Percentiles rank a stretch among this genome's conserved stretches.
phyloP scores from a whole-genome alignment of 2,329 filamentous ascomycete species.

The Aspergillus japonicus region DNA sequence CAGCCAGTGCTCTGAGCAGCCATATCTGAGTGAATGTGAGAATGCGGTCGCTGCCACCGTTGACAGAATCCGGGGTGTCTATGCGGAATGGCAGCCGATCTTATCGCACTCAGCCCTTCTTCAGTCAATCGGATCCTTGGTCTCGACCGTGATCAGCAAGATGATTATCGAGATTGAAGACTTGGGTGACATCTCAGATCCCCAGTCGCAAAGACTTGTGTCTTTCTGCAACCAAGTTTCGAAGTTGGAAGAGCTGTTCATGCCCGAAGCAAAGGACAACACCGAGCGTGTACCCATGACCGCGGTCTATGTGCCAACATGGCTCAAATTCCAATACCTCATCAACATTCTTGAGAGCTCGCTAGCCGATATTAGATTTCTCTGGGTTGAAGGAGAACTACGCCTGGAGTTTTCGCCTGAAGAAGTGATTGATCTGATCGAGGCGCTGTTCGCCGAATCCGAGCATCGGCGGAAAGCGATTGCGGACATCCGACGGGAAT shows the following conservation, averaged over 20 bases:
- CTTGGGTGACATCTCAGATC: slow-evolving; percentile 62
- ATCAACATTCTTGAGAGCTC: slow-evolving; percentile 62
- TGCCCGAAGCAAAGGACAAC: slow-evolving; percentile 41
- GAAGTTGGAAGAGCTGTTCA: slow-evolving; percentile 57
- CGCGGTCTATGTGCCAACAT: slow-evolving; percentile 61
- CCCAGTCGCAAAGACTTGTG: slow-evolving; percentile 60
- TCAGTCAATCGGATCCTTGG: slow-evolving; percentile 60
- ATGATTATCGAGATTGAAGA: slow-evolving; percentile 63
- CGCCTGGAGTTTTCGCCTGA: slow-evolving; percentile 61
- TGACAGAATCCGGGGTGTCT: slow-evolving; percentile 57
- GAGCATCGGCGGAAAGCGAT: slow-evolving; percentile 59
- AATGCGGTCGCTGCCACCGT: slow-evolving; percentile 58
- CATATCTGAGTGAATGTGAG: slow-evolving; percentile 60
- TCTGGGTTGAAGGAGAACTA: slow-evolving; percentile 65
- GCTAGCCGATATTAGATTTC: slow-evolving; percentile 63
- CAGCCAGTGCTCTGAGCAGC: slow-evolving; percentile 57
- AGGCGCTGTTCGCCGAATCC: slow-evolving; percentile 64
- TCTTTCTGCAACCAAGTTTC: slow-evolving; percentile 57
- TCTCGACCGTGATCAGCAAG: slow-evolving; percentile 58
- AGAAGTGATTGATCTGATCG: slow-evolving; percentile 63
- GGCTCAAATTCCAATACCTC: slow-evolving; percentile 66
- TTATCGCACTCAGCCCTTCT: slow-evolving; percentile 60
- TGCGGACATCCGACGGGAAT: slow-evolving; percentile 51
- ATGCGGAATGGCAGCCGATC: slow-evolving; percentile 57
- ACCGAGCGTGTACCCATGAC: slow-evolving; percentile 51